Base-by-base conservation (phyloP, 257 asterid species). In the Paulownia fortunei region DNA sequence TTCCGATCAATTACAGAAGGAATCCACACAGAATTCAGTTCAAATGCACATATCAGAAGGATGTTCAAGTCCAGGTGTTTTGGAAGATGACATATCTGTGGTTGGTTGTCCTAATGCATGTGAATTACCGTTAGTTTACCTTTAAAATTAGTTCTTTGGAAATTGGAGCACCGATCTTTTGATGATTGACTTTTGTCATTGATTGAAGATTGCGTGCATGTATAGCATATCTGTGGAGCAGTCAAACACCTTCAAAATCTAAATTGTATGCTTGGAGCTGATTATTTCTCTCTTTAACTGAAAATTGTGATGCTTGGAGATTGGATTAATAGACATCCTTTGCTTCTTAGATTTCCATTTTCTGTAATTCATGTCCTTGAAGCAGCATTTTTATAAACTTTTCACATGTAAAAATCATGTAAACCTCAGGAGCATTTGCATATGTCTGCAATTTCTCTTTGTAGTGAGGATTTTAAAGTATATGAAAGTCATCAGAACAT, bases 101-200 rank as follows among this genome's bases (percentile, higher is more conserved):
- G 97, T 92, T 74, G 64, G 93, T 81, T 76, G 67, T 63, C 73
- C 59, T 84, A 70, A 77, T 62, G 66, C 64, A 75, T 44, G 61
- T 62, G 64, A 67, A 44, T 84, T 76, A 37, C 64, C 37, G 7
- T 63, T 64, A 66, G 26, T 55, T 61, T 61, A 51, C 49, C 27
- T 47, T 73, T 46, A 16, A 19, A 60, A 37, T 19, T 61, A 55
- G 34, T 79, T 78, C 37, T 36, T 51, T 42, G 32, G 58, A 54
- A 51, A 11, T 44, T 37, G 64, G 64, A 64, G 44, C 10, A 19
- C 69, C 62, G 21, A 64, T 49, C 39, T 76, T 18, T 59, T 72
- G 79, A 65, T 77, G 74, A 30, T 64, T 56, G 59, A 76, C 68
- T 58, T 63, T 24, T 78, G 44, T 66, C 30, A 16, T 26, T 37